Evolutionary conservation across 805 yeast species (phyloP).

Genomic region (Zygosaccharomyces pseudorouxii): DNA sequence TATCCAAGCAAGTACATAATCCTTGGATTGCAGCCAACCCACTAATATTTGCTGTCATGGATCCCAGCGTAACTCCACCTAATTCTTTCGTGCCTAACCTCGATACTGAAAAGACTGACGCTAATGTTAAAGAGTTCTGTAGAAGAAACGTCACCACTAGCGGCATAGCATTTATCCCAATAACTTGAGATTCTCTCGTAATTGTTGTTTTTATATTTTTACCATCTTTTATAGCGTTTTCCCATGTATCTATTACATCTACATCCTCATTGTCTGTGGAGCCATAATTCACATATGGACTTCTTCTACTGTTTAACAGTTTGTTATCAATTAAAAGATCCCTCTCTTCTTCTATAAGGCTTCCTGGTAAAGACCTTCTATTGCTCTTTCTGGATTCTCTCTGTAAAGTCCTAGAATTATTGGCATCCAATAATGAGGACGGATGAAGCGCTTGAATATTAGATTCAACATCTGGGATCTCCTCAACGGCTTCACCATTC

Average conservation of each 20-base stretch:
- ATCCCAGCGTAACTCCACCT: constrained; percentile 70
- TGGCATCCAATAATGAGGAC: constrained; percentile 19
- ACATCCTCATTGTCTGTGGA: constrained; percentile 12
- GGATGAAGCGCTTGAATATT: constrained; percentile 6
- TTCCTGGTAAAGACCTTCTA: constrained; percentile 16
- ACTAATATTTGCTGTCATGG: constrained; percentile 74
- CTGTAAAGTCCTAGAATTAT: constrained; percentile 23
- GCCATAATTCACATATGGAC: constrained; percentile 8
- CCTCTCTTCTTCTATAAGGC: constrained; percentile 31
- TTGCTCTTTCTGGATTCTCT: constrained; percentile 14
- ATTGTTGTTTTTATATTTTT: constrained; percentile 27
- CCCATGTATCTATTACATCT: constrained; percentile 30
- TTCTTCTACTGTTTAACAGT: constrained; percentile 12
- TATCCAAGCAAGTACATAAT: constrained; percentile 71
- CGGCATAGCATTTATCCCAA: constrained; percentile 50
- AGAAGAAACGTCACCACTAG: constrained; percentile 61
- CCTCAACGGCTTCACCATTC: constrained; percentile 9
- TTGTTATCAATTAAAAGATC: constrained; percentile 34
- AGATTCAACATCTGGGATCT: neutral
- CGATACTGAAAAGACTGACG: constrained; percentile 74
- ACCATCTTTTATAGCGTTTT: constrained; percentile 31
- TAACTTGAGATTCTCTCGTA: constrained; percentile 43
- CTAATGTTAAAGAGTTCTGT: constrained; percentile 69
- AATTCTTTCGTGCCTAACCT: constrained; percentile 64
- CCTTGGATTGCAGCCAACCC: constrained; percentile 76